Percentiles rank a stretch among this genome's conserved stretches.
Conservation (phyloP, 805 yeast genomes). For the Saturnispora serradocipensis region DNA sequence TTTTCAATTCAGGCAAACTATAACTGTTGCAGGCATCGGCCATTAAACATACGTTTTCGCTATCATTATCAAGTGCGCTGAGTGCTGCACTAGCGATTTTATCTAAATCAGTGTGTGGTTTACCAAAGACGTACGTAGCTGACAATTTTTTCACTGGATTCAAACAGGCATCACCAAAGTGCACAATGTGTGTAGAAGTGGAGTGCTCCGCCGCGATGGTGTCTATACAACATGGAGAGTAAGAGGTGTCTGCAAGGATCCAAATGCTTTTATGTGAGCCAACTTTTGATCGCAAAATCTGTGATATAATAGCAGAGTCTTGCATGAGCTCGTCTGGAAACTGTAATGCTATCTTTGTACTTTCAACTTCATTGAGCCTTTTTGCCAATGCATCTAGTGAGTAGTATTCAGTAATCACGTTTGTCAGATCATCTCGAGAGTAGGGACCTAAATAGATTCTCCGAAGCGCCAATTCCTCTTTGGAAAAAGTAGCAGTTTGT, state of each 20-base stretch:
- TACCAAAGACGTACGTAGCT: conserved; percentile 74
- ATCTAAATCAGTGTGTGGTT: conserved; percentile 43
- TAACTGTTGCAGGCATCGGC: conserved; percentile 62
- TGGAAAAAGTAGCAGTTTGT: conserved; percentile 23
- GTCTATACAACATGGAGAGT: conserved; percentile 91
- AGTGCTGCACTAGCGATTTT: conserved; percentile 32
- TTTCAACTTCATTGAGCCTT: conserved; percentile 23
- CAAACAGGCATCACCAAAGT: conserved; percentile 92
- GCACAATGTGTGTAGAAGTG: conserved; percentile 72
- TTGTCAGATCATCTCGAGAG: conserved; percentile 22
- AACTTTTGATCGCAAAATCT: conserved; percentile 37
- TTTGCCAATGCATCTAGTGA: conserved; percentile 28
- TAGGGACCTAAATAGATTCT: conserved; percentile 22
- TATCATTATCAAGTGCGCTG: conserved; percentile 31
- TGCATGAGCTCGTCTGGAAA: conserved; percentile 77
- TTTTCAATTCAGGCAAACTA: conserved; percentile 33
- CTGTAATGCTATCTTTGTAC: conserved; percentile 63
- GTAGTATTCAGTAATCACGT: conserved; percentile 43
- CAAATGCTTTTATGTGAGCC: conserved; percentile 37
- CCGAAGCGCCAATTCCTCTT: conserved; percentile 10
- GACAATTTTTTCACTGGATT: conserved; percentile 67
- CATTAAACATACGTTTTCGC: conserved; percentile 50
- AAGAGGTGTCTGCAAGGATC: conserved; percentile 92
- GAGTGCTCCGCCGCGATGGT: conserved; percentile 97
- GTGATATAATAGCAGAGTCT: conserved; percentile 68